Percentiles rank a stretch among this genome's conserved stretches.
These are phyloP conservation scores for Botrytis cinerea DNA, from an alignment of 2,329 filamentous ascomycete species.

Conservation along the genomic window DNA sequence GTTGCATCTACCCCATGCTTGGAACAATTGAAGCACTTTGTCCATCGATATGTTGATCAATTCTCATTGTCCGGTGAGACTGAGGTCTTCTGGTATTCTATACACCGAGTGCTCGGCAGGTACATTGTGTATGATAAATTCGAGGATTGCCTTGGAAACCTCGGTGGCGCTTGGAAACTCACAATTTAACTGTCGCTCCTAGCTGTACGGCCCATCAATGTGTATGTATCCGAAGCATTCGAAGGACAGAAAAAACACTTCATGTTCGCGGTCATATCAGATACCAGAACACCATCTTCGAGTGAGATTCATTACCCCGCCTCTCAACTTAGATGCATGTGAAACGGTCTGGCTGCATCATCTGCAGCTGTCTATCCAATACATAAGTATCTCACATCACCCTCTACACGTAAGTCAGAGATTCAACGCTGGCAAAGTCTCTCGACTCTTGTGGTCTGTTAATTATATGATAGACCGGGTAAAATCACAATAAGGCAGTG, in stretches of 20 bases:
- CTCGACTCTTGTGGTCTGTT: not conserved
- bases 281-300: conserved; percentile 8
- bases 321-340: conserved; percentile 18
- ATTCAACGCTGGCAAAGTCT: conserved; percentile 1
- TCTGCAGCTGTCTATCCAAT: conserved; percentile 24
- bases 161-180: conserved; percentile 1
- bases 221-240: not conserved
- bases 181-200: not conserved
- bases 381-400: conserved; percentile 10
- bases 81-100: conserved; percentile 5
- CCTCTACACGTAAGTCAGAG: conserved; percentile 10
- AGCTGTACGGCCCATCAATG: not conserved
- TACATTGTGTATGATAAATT: conserved; percentile 12
- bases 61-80: conserved; percentile 21
- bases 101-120: conserved; percentile 9
- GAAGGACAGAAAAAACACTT: not conserved
- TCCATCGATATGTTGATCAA: conserved; percentile 5
- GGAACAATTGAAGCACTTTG: conserved; percentile 1
- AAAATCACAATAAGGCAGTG: conserved; percentile 9
- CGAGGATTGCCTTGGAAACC: not conserved
- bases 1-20: conserved; percentile 8
- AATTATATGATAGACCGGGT: not conserved
- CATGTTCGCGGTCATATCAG: not conserved
- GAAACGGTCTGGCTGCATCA: conserved; percentile 27
- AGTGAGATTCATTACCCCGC: conserved; percentile 21